Conservation (phyloP, 176 grass and related monocot species). For the Musa troglodytarum region DNA sequence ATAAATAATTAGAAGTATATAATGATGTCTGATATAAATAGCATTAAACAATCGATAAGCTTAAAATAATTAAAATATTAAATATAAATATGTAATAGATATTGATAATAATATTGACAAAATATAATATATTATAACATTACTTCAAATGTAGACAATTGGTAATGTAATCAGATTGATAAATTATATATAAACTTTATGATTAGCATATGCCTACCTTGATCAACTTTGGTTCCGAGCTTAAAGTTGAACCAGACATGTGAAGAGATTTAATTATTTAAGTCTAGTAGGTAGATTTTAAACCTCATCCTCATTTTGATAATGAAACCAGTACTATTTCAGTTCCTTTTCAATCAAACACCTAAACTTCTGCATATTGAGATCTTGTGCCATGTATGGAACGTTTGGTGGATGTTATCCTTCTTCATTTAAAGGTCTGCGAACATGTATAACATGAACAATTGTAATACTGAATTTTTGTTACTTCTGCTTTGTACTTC, state of each 20-base stretch:
- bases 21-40: no score
- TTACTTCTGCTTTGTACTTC: neutral
- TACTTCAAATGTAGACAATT: no score
- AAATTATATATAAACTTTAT: no score
- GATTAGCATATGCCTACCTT: neutral
- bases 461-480: constrained; percentile 17
- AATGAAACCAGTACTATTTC: neutral
- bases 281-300: neutral
- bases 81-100: no score
- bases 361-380: neutral
- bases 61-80: no score
- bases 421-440: neutral
- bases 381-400: neutral
- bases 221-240: neutral
- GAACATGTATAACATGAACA: constrained; percentile 3
- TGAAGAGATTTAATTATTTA: no score
- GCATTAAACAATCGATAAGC: no score
- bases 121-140: no score
- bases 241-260: neutral
- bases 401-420: neutral
- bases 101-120: no score
- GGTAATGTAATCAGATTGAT: no score
- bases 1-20: no score
- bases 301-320: neutral
- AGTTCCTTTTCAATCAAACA: neutral